phyloP scores from a whole-genome alignment of 768 basidiomycete genomes.

The Russula brevipes region DNA sequence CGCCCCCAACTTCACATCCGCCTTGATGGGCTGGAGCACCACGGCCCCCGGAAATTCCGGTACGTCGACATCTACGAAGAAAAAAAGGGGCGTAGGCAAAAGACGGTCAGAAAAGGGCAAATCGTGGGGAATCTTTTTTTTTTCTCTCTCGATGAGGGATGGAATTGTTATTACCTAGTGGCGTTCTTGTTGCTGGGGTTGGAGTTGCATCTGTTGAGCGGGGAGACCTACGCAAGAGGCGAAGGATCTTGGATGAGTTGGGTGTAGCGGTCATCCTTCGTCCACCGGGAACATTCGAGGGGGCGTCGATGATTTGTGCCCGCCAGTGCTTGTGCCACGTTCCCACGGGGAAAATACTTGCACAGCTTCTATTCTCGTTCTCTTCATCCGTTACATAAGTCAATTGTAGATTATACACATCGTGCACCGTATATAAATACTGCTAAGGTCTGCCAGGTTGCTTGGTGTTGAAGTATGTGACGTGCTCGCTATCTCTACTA shows the following conservation, averaged over 20 bases:
- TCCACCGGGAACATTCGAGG: too few species aligned
- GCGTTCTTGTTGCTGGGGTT: background rate
- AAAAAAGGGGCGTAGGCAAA: too few species aligned
- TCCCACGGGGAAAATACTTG: background rate
- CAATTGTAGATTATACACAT: slow-evolving; percentile 24
- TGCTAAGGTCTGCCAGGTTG: slow-evolving; percentile 16
- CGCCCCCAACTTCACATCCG: background rate
- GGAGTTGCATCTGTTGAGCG: background rate
- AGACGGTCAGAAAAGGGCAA: too few species aligned
- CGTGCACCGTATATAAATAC: slow-evolving; percentile 23
- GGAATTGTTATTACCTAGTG: background rate
- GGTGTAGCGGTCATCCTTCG: background rate
- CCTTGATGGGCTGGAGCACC: background rate
- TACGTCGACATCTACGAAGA: background rate
- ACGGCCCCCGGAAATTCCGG: background rate
- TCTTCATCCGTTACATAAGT: slow-evolving; percentile 15
- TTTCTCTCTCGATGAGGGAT: background rate
- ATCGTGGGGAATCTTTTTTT: too few species aligned
- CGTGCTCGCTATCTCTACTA: slow-evolving; percentile 19
- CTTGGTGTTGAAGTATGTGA: slow-evolving; percentile 9
- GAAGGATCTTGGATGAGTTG: background rate
- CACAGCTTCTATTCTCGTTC: background rate
- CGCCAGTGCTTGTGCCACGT: background rate
- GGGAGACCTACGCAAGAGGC: slow-evolving; percentile 4
- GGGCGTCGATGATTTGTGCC: background rate